Evolutionary conservation across 2,329 filamentous ascomycete species (phyloP), one percentile per base, ranked within the genome.

Genomic region (Keithomyces neogunnii): DNA sequence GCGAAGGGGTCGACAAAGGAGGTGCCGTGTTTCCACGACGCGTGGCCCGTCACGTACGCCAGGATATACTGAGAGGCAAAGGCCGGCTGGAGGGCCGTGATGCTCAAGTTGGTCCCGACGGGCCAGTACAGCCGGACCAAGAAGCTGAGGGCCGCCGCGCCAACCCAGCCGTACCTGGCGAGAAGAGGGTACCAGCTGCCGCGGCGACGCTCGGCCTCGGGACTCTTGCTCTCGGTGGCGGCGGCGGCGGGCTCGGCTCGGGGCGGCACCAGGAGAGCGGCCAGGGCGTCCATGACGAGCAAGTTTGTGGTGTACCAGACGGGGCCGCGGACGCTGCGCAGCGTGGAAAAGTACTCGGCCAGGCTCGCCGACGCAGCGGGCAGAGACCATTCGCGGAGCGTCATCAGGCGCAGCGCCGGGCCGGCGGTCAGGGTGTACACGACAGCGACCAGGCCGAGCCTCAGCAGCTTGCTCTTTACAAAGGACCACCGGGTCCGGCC

Each of bases 231-330:
- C 19, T 19, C 19, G 19, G 19, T 1, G 19, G 19, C 19, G 19
- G 19, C 19, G 19, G 19, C 19, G 19, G 19, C 19, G 19, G 19
- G 19, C 19, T 19, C 19, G 19, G 19, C 19, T 19, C 19, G 19
- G 19, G 19, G 19, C 19, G 19, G 19, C 19, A 19, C 19, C 19
- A 19, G 19, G 13, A 38, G 30, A 19, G 52, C 53, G 2, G 54
- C 50, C 10, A 48, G 42, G 8, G 47, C 35, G 48, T 61, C 59
- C 32, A 60, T 56, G 11, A 51, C 29, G 3, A 61, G 47, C 30
- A 61, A 38, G 4, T 54, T 55, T 1, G 53, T 58, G n/a, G 52
- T 52, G 44, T 57, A 60, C 58, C 59, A 61, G 9, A 56, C 49
- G 5, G 56, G 50, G 3, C 58, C 59, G 29, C 40, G 44, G 13